Percentiles rank a stretch among this genome's conserved stretches.
phyloP scores from a whole-genome alignment of 257 asterid species.

The Solanum microdontum region DNA sequence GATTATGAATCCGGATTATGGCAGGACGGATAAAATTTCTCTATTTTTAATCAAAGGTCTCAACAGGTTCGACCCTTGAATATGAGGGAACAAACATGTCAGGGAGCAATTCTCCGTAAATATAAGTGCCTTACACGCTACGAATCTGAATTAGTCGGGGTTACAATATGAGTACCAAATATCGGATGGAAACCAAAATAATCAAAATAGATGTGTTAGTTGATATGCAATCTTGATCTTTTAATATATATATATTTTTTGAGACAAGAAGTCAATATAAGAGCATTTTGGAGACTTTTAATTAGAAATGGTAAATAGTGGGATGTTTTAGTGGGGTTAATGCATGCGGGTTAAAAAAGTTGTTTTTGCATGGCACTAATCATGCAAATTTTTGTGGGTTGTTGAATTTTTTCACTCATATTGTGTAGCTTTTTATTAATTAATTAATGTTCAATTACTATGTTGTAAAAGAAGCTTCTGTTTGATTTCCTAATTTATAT shows the following conservation, averaged over 20 bases:
- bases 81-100: neutral
- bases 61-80: rapidly evolving
- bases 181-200: rapidly evolving
- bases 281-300: neutral
- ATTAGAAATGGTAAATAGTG: neutral
- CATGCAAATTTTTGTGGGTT: neutral
- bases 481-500: neutral
- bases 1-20: neutral
- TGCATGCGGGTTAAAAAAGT: neutral
- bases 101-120: neutral
- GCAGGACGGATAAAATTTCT: rapidly evolving
- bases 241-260: too few species aligned
- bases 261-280: neutral
- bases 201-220: neutral
- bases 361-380: neutral
- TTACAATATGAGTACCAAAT: rapidly evolving
- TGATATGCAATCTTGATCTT: neutral
- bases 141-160: rapidly evolving
- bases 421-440: neutral
- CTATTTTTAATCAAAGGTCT: rapidly evolving
- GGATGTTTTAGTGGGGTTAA: neutral
- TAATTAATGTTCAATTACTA: neutral
- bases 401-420: neutral
- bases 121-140: neutral
- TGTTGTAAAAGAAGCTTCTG: neutral